phyloP scores from a whole-genome alignment of 306 rosid genomes.

The Benincasa hispida region DNA sequence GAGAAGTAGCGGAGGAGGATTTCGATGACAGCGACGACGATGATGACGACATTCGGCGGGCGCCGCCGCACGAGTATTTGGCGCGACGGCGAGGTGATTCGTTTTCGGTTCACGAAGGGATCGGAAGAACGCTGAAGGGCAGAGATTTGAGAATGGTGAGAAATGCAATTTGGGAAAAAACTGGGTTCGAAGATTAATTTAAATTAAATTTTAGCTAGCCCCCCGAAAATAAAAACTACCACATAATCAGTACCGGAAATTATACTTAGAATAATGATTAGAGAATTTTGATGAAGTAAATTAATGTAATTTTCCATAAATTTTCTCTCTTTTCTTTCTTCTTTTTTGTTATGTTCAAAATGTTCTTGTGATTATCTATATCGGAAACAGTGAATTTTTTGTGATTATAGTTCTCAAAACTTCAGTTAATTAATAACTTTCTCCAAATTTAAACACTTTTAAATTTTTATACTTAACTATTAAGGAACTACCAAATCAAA shows the following conservation, averaged over 20 bases:
- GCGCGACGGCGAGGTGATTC: conserved; percentile 79
- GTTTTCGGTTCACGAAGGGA: conserved; percentile 81
- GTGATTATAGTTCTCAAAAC: neutral
- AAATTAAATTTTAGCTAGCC: neutral
- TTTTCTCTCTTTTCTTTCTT: neutral
- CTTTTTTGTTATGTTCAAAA: neutral
- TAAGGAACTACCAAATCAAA: neutral
- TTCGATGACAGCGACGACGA: conserved; percentile 5
- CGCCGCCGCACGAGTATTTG: conserved; percentile 79
- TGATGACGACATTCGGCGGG: conserved; percentile 5
- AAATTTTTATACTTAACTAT: neutral
- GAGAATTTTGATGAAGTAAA: neutral
- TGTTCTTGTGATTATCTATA: neutral
- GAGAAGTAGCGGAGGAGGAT: conserved; percentile 14
- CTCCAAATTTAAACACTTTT: neutral
- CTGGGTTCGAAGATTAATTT: conserved; percentile 56
- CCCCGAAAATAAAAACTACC: too few relatives aligned
- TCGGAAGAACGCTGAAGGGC: conserved; percentile 86
- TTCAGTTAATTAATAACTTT: neutral
- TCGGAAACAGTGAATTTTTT: neutral
- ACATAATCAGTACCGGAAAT: neutral
- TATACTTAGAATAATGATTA: neutral
- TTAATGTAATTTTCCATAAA: neutral
- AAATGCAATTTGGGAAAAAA: conserved; percentile 83
- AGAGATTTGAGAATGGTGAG: conserved; percentile 73